A percentile compares a stretch with the other conserved stretches of the same genome.
These are phyloP conservation scores for Alternaria gansuensis DNA, from an alignment of 2,329 filamentous ascomycete genomes.

Conservation along the genomic window DNA sequence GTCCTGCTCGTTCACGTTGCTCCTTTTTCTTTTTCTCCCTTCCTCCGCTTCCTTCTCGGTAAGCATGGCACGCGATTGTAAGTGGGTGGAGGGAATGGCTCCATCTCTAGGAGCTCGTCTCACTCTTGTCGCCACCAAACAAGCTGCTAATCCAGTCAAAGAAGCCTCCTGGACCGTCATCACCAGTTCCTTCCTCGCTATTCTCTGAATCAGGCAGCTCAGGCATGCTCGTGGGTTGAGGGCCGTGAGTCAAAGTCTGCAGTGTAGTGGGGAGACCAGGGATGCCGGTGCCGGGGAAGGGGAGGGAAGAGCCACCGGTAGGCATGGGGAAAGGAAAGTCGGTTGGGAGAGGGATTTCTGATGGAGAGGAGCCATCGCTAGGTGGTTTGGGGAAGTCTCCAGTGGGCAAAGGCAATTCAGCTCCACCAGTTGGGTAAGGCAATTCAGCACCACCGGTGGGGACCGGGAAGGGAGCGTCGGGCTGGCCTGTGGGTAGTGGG, in stretches of 20 bases:
- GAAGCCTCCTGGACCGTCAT: conserved; percentile 17
- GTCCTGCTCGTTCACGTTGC: not conserved
- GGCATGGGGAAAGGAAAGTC: conserved; percentile 13
- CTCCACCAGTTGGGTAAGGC: not conserved
- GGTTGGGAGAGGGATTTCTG: conserved; percentile 6
- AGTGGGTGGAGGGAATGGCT: not conserved
- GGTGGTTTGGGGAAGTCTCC: conserved; percentile 10
- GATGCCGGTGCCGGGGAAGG: conserved; percentile 7
- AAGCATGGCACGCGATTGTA: no score
- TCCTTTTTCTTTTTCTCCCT: not conserved
- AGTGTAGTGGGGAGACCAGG: conserved; percentile 18
- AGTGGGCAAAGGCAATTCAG: conserved; percentile 5
- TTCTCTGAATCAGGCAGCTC: conserved; percentile 6
- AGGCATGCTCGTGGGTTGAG: conserved; percentile 22
- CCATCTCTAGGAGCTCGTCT: not conserved
- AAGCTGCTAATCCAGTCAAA: conserved; percentile 19
- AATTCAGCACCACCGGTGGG: not conserved
- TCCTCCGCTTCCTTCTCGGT: not conserved
- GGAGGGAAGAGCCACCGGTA: conserved; percentile 16
- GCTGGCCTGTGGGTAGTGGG: not conserved
- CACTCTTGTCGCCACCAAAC: conserved; percentile 15
- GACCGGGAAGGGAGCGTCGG: not conserved
- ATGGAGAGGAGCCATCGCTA: not conserved
- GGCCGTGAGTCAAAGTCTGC: conserved; percentile 26
- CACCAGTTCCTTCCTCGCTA: not conserved